Conservation (phyloP, 495 filamentous ascomycete species). For the Aspergillus conjunctus region DNA sequence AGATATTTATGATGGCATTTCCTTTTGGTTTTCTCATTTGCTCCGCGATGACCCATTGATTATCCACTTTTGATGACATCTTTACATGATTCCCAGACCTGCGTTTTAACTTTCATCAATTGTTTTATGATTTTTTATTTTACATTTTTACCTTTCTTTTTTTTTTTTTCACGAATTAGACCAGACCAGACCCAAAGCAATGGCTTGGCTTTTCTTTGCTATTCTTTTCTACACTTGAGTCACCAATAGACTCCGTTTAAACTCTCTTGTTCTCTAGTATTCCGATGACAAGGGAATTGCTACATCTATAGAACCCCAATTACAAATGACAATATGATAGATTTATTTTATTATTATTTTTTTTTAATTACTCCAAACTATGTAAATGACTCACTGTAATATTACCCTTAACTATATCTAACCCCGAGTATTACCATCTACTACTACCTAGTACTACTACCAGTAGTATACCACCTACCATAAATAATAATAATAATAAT, state of each 20-base stretch:
- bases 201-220: neutral
- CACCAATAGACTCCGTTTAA: neutral
- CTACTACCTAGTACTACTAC: no score
- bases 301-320: no score
- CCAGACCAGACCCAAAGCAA: neutral
- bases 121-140: constrained; percentile 1
- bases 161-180: neutral
- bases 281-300: neutral
- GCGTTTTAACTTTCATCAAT: neutral
- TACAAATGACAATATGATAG: neutral
- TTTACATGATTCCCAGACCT: constrained; percentile 15
- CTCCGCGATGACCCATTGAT: neutral
- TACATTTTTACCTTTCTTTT: neutral
- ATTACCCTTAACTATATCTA: neutral
- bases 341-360: neutral
- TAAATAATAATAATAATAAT: no score
- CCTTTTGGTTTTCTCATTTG: constrained; percentile 1
- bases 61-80: constrained; percentile 1
- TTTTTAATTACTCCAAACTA: neutral
- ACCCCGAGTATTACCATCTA: neutral
- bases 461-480: no score
- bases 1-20: constrained; percentile 8
- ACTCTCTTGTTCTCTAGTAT: neutral
- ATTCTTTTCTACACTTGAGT: neutral
- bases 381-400: neutral